phyloP scores from a whole-genome alignment of 139 green algal species.

The Volvox reticuliferus region DNA sequence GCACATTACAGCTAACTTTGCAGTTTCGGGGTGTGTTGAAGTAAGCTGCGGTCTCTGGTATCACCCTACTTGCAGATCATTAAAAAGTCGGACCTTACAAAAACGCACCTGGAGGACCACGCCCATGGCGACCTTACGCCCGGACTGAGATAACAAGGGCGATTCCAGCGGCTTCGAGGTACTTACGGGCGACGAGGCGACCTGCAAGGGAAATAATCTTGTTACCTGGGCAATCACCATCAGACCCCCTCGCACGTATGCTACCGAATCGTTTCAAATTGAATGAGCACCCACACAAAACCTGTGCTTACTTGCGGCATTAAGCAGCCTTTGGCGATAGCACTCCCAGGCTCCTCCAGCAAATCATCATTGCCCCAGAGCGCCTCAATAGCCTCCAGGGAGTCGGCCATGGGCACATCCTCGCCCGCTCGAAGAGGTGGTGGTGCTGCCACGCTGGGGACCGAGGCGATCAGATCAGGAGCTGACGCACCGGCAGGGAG shows the following conservation, averaged over 20 bases:
- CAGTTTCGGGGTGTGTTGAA: too few species aligned
- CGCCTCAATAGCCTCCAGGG: slow-evolving; percentile 34
- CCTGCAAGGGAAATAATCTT: not conserved
- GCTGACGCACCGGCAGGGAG: not conserved
- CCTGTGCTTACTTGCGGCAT: not conserved
- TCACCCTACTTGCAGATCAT: too few species aligned
- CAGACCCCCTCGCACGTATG: too few species aligned
- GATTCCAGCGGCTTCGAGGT: not conserved
- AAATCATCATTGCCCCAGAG: slow-evolving; percentile 19
- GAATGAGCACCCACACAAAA: too few species aligned
- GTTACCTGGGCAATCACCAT: too few species aligned
- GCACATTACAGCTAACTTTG: too few species aligned
- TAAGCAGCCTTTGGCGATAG: not conserved
- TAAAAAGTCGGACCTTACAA: too few species aligned
- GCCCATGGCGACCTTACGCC: not conserved
- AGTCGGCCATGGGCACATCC: slow-evolving; percentile 24
- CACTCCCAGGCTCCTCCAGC: not conserved
- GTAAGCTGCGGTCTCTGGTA: too few species aligned
- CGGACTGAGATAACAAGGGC: not conserved
- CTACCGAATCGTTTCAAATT: too few species aligned
- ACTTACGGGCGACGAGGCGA: slow-evolving; percentile 25
- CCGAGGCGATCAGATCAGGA: not conserved
- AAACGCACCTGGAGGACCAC: slow-evolving; percentile 10
- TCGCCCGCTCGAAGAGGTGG: not conserved
- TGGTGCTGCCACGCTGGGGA: not conserved